Evolutionary conservation across 768 basidiomycete species (phyloP).

Genomic region (Leccinum subtestaceum): DNA sequence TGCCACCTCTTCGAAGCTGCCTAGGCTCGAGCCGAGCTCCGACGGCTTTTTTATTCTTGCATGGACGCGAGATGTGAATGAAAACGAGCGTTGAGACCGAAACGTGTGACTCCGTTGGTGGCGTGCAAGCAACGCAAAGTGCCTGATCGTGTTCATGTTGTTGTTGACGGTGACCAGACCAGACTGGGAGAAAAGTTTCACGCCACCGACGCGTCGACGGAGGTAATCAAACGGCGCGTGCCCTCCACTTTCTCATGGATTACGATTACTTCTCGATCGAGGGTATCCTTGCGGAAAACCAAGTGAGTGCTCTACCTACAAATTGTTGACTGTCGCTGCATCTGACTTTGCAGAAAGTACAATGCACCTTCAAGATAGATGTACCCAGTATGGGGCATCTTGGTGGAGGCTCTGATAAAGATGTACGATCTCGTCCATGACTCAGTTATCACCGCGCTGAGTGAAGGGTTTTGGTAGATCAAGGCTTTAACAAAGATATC

Average conservation of each 20-base stretch:
- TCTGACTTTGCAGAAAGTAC: slow-evolving; percentile 64
- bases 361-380: slow-evolving; percentile 87
- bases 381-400: slow-evolving; percentile 87
- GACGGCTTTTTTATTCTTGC: slow-evolving; percentile 29
- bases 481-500: slow-evolving; percentile 71
- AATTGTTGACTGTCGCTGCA: background rate
- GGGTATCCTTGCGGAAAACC: slow-evolving; percentile 88
- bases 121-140: slow-evolving; percentile 12
- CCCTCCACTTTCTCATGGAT: slow-evolving; percentile 53
- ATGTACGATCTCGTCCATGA: slow-evolving; percentile 48
- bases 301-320: slow-evolving; percentile 42
- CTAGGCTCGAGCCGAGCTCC: slow-evolving; percentile 36
- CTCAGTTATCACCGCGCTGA: slow-evolving; percentile 8
- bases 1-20: slow-evolving; percentile 38
- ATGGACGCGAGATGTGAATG: slow-evolving; percentile 27
- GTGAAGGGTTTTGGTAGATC: slow-evolving; percentile 49
- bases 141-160: slow-evolving; percentile 26
- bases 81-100: slow-evolving; percentile 28
- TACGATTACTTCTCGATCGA: slow-evolving; percentile 92
- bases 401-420: slow-evolving; percentile 79
- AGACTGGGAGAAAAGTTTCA: slow-evolving; percentile 2
- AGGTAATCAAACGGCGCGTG: background rate
- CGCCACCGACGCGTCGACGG: slow-evolving; percentile 22
- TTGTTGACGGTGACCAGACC: background rate
- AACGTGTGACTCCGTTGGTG: slow-evolving; percentile 9